Conservation (phyloP, 805 yeast genomes). For the Pichia heedii region DNA sequence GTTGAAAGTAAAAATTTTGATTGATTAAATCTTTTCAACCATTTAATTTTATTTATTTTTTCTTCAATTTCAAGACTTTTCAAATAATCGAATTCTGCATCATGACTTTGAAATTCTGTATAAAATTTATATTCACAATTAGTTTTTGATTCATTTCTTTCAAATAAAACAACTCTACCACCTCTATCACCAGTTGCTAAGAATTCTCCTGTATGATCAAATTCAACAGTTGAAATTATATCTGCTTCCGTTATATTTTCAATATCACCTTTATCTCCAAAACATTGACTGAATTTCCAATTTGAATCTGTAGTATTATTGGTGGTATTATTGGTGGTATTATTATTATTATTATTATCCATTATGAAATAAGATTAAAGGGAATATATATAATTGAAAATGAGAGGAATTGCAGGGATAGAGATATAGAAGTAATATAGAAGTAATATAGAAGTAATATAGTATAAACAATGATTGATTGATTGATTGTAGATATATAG, state of each 20-base stretch:
- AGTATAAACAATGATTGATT: too few species aligned
- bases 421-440: too few species aligned
- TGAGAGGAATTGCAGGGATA: too few species aligned
- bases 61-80: conserved; percentile 96
- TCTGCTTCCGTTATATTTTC: conserved; percentile 95
- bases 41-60: conserved; percentile 93
- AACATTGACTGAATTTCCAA: conserved; percentile 94
- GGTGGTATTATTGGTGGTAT: neutral
- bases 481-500: neutral
- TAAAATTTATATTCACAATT: conserved; percentile 91
- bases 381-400: too few species aligned
- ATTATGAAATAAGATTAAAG: too few species aligned
- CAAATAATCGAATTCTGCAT: conserved; percentile 95
- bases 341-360: neutral
- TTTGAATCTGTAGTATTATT: conserved; percentile 24
- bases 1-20: conserved; percentile 88
- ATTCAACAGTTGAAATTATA: conserved; percentile 93
- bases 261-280: conserved; percentile 97
- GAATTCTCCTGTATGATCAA: conserved; percentile 89
- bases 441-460: too few species aligned
- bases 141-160: conserved; percentile 67
- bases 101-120: conserved; percentile 97
- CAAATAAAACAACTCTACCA: conserved; percentile 93
- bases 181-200: conserved; percentile 98
- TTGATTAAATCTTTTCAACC: conserved; percentile 83